A percentile compares a stretch with the other conserved stretches of the same genome.
These are phyloP conservation scores for Plasmodium vivax DNA, from an alignment of 169 alveolate species.

Conservation along the genomic window DNA sequence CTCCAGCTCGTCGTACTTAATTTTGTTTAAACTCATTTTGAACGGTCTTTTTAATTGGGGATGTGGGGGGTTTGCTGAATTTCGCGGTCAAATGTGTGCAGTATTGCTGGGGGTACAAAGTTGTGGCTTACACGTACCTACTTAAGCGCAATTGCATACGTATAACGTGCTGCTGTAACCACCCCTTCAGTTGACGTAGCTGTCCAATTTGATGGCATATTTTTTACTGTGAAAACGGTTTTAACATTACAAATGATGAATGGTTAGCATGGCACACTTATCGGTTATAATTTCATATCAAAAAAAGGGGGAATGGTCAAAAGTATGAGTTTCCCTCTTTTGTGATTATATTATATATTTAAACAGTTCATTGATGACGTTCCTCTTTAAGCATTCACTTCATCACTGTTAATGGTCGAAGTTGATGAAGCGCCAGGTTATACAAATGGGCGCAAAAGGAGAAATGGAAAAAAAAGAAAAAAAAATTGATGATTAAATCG, in stretches of 20 bases:
- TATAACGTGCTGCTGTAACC: neutral
- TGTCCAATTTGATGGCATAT: neutral
- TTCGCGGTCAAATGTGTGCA: neutral
- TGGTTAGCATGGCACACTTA: neutral
- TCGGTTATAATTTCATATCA: neutral
- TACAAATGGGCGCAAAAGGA: neutral
- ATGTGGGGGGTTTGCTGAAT: neutral
- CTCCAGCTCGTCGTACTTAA: conserved; percentile 57
- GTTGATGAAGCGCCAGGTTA: neutral
- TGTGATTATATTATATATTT: neutral
- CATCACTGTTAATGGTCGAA: neutral
- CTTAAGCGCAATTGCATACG: neutral
- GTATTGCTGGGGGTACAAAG: neutral
- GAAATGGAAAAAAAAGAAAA: neutral
- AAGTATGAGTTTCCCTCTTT: neutral
- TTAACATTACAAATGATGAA: neutral
- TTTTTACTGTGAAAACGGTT: neutral
- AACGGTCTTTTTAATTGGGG: neutral
- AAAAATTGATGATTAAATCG: neutral
- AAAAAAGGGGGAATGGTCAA: neutral
- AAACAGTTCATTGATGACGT: neutral
- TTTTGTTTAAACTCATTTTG: conserved; percentile 55
- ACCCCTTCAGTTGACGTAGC: neutral
- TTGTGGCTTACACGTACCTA: conserved; percentile 10
- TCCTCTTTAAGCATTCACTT: neutral